Conservation (phyloP, 768 basidiomycete species). For the Sarcodon aspratus region DNA sequence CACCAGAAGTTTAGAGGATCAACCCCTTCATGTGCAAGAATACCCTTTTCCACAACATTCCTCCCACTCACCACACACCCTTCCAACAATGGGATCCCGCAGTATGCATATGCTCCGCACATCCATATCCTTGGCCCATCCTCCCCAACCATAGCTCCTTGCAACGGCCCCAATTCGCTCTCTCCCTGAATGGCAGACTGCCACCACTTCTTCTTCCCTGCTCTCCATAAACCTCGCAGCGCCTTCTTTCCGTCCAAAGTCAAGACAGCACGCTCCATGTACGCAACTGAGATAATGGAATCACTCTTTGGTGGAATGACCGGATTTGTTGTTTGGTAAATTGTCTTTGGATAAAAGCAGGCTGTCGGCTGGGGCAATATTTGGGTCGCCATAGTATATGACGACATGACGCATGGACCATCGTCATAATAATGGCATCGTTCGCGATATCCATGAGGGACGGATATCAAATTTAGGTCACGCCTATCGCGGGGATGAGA, state of each 20-base stretch:
- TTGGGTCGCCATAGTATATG: slow-evolving; percentile 68
- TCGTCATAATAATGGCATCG: background rate
- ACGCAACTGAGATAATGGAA: slow-evolving; percentile 42
- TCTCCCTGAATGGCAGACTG: slow-evolving; percentile 25
- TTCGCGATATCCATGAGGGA: slow-evolving; percentile 2
- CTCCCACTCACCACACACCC: slow-evolving; percentile 71
- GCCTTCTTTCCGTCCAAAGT: slow-evolving; percentile 39
- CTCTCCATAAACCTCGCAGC: slow-evolving; percentile 30
- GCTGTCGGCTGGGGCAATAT: slow-evolving; percentile 29
- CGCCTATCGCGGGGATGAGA: slow-evolving; percentile 34
- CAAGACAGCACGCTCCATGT: slow-evolving; percentile 53
- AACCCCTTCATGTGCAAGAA: slow-evolving; percentile 12
- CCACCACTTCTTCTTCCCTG: slow-evolving; percentile 28
- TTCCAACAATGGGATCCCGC: slow-evolving; percentile 69
- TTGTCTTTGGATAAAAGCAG: slow-evolving; percentile 20
- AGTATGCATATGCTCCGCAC: slow-evolving; percentile 60
- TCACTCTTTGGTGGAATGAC: slow-evolving; percentile 37
- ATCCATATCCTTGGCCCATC: slow-evolving; percentile 47
- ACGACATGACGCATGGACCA: slow-evolving; percentile 25
- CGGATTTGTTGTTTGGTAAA: slow-evolving; percentile 72
- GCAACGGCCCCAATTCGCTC: slow-evolving; percentile 33
- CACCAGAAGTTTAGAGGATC: no score
- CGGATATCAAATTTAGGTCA: slow-evolving; percentile 52
- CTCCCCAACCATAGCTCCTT: slow-evolving; percentile 28
- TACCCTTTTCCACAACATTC: slow-evolving; percentile 28